A percentile compares a stretch with the other conserved stretches of the same genome.
phyloP scores from a whole-genome alignment of 1,284 basidiomycete species.

The Ceratobasidium sp. region DNA sequence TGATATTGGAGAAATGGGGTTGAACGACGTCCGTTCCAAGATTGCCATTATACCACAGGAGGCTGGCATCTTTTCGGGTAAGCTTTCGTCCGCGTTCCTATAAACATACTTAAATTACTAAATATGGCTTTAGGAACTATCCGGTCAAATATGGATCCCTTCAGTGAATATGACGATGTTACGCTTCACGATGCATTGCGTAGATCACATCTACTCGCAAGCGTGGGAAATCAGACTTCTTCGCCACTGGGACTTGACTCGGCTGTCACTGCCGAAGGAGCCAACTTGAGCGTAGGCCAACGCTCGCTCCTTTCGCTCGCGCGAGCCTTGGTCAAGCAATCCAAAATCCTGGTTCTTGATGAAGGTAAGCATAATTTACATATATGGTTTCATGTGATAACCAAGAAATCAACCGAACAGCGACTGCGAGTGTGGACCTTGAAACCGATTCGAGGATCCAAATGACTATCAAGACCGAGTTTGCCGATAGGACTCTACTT shows the following conservation, averaged over 20 bases:
- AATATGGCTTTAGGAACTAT: constrained; percentile 59
- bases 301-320: constrained; percentile 72
- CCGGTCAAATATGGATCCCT: constrained; percentile 73
- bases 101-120: not conserved
- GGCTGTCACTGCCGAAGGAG: constrained; percentile 67
- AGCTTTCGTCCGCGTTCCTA: not conserved
- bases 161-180: constrained; percentile 63
- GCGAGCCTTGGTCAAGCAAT: constrained; percentile 68
- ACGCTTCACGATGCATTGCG: constrained; percentile 67
- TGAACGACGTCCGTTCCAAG: constrained; percentile 46
- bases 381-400: not conserved
- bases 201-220: constrained; percentile 60
- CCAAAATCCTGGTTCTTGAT: constrained; percentile 49
- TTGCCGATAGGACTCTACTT: constrained; percentile 65
- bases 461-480: constrained; percentile 69
- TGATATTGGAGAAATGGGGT: constrained; percentile 54
- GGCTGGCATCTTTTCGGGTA: constrained; percentile 60
- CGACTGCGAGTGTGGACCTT: constrained; percentile 65
- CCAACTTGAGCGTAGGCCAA: constrained; percentile 69
- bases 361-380: constrained; percentile 47
- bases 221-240: not conserved
- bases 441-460: constrained; percentile 78
- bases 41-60: constrained; percentile 64
- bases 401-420: not conserved
- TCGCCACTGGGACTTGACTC: constrained; percentile 60